Evolutionary conservation across 2,329 filamentous ascomycete species (phyloP).

Genomic region (Fusarium domesticum): DNA sequence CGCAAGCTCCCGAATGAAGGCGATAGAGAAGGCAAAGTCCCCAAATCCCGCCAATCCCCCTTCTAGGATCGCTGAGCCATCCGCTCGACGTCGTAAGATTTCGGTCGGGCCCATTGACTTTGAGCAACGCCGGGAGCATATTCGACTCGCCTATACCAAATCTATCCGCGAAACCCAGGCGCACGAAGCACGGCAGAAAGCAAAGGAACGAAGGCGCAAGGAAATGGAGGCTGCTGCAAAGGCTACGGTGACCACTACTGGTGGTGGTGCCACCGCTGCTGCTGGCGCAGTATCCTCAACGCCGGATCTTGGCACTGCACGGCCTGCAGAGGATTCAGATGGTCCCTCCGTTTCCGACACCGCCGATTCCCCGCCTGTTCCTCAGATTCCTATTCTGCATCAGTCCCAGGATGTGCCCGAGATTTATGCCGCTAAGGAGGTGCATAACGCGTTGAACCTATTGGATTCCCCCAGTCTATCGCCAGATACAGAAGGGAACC

Average conservation of each 20-base stretch:
- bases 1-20: constrained; percentile 65
- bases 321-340: constrained; percentile 13
- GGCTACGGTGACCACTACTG: constrained; percentile 36
- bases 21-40: constrained; percentile 54
- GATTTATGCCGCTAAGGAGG: constrained; percentile 7
- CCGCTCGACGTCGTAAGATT: constrained; percentile 49
- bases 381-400: constrained; percentile 2
- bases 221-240: constrained; percentile 48
- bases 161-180: constrained; percentile 74
- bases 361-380: constrained; percentile 12
- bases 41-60: constrained; percentile 36
- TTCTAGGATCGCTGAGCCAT: constrained; percentile 36
- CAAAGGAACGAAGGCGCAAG: constrained; percentile 50
- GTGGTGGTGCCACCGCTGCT: constrained; percentile 19
- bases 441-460: constrained; percentile 15
- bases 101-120: constrained; percentile 78
- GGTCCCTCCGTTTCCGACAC: constrained; percentile 24
- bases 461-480: constrained; percentile 10
- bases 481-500: constrained; percentile 7
- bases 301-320: constrained; percentile 15
- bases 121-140: constrained; percentile 74
- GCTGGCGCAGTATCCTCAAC: constrained; percentile 13
- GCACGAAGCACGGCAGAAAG: constrained; percentile 51
- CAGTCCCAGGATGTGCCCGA: constrained; percentile 3
- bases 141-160: constrained; percentile 80